Percentiles rank a stretch among this genome's conserved stretches.
These are phyloP conservation scores for Adiantum capillusveneris DNA, from an alignment of 75 land plant species.

Conservation along the genomic window DNA sequence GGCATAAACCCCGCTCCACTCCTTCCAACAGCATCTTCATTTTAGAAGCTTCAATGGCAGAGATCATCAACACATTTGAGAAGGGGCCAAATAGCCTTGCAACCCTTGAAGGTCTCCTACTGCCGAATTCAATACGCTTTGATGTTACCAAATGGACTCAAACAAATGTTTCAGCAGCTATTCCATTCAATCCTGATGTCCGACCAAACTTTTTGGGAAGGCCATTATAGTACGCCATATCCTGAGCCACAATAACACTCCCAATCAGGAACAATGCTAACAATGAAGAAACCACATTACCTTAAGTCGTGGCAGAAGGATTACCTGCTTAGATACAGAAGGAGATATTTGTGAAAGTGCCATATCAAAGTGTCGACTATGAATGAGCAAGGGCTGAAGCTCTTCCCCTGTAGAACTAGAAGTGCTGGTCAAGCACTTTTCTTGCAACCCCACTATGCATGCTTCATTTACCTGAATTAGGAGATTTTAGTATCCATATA, in stretches of 20 bases:
- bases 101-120: too few species aligned
- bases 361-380: slow-evolving; percentile 21
- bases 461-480: slow-evolving; percentile 60
- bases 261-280: background rate
- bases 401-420: background rate
- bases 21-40: too few species aligned
- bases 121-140: too few species aligned
- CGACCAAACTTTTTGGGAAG: slow-evolving; percentile 3
- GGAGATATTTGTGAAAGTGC: slow-evolving; percentile 20
- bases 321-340: slow-evolving; percentile 26
- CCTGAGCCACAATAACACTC: background rate
- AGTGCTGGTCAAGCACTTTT: slow-evolving; percentile 23
- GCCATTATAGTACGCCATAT: background rate
- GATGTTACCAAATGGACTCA: too few species aligned
- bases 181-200: background rate
- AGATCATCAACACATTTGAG: too few species aligned
- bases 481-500: background rate
- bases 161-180: background rate
- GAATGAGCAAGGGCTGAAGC: slow-evolving; percentile 1
- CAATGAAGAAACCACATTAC: background rate
- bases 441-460: slow-evolving; percentile 57
- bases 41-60: too few species aligned
- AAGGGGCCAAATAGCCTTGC: too few species aligned
- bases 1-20: too few species aligned
- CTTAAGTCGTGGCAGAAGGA: background rate